Percentiles rank a stretch among this genome's conserved stretches.
phyloP scores from a whole-genome alignment of 306 rosid species.

The Corylus americana region DNA sequence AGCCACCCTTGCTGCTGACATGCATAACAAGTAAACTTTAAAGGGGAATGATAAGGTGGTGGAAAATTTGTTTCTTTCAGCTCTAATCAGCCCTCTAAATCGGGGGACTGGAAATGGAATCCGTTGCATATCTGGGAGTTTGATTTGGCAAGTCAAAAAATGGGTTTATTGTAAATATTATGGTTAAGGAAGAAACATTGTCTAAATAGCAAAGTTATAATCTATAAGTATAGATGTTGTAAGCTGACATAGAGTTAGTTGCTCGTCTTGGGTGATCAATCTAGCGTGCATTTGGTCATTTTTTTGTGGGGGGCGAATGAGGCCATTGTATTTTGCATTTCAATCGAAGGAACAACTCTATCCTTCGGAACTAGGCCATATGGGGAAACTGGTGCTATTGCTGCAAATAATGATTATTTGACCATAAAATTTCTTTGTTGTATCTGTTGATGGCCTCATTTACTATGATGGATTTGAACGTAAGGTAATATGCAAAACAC shows the following conservation, averaged over 20 bases:
- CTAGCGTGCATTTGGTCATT: neutral
- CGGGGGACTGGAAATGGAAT: slow-evolving; percentile 16
- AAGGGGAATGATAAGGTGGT: neutral
- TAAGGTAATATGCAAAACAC: neutral
- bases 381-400: neutral
- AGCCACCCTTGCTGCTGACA: neutral
- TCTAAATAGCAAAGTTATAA: neutral
- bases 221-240: neutral
- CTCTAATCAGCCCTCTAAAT: slow-evolving; percentile 5
- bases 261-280: neutral
- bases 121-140: slow-evolving; percentile 8
- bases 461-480: neutral
- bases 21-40: neutral
- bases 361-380: neutral
- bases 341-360: neutral
- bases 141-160: neutral
- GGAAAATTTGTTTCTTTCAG: neutral
- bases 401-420: neutral
- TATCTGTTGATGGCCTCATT: neutral
- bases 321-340: neutral
- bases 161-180: neutral
- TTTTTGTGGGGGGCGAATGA: neutral
- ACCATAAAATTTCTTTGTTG: neutral
- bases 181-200: neutral
- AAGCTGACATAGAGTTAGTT: neutral